A percentile compares a stretch with the other conserved stretches of the same genome.
phyloP scores from a whole-genome alignment of 2,329 filamentous ascomycete genomes.

The Pseudocercospora eumusae region DNA sequence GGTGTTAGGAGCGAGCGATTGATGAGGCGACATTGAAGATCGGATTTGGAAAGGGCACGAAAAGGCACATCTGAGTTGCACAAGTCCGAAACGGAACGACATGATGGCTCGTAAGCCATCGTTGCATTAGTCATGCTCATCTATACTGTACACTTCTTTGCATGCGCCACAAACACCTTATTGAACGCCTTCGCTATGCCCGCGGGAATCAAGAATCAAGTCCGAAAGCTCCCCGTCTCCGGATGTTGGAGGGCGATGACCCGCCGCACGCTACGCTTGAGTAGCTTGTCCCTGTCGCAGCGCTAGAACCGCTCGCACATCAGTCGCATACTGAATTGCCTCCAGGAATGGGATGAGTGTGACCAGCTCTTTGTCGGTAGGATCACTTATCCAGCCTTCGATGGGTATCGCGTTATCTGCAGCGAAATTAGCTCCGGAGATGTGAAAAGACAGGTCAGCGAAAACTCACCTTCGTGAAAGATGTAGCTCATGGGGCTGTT shows the following conservation, averaged over 20 bases:
- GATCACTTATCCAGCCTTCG: slow-evolving; percentile 98
- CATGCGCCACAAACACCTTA: background rate
- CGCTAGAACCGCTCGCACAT: slow-evolving; percentile 87
- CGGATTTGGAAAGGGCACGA: background rate
- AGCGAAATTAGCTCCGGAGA: slow-evolving; percentile 11
- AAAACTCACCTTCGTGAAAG: slow-evolving; percentile 84
- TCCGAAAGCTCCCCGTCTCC: background rate
- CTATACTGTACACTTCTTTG: slow-evolving; percentile 9
- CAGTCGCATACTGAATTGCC: slow-evolving; percentile 92
- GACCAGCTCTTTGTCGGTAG: slow-evolving; percentile 91
- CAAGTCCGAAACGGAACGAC: background rate
- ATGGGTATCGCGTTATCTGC: slow-evolving; percentile 98
- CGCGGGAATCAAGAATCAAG: slow-evolving; percentile 9
- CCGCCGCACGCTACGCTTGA: slow-evolving; percentile 29
- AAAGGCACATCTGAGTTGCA: background rate
- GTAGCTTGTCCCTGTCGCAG: slow-evolving; percentile 76
- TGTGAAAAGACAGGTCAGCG: background rate
- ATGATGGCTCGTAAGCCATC: slow-evolving; percentile 4
- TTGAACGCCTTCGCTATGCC: slow-evolving; percentile 12
- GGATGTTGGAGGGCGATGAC: background rate
- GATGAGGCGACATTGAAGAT: background rate
- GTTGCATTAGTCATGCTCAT: slow-evolving; percentile 10
- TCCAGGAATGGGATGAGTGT: slow-evolving; percentile 91
- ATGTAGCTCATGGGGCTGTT: slow-evolving; percentile 98
- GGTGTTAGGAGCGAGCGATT: background rate